Conservation (phyloP, 176 grass and related monocot species). For the Tillandsia fasciculata region DNA sequence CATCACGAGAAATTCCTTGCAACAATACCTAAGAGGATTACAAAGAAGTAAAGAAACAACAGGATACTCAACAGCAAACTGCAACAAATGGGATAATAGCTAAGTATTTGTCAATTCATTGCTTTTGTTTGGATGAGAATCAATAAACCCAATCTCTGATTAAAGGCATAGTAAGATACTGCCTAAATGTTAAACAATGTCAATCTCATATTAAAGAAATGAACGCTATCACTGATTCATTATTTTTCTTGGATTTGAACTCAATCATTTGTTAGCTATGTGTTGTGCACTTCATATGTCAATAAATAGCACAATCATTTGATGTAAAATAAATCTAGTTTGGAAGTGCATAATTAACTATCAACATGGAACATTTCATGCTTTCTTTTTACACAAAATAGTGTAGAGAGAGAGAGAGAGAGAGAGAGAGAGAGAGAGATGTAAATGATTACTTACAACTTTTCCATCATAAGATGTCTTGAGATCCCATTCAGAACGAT, state of each 20-base stretch:
- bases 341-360: too few relatives aligned
- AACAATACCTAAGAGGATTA: slow-evolving; percentile 43
- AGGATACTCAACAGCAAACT: not conserved
- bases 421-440: slow-evolving; percentile 9
- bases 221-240: not conserved
- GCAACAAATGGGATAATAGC: not conserved
- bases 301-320: too few relatives aligned
- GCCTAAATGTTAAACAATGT: not conserved
- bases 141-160: too few relatives aligned
- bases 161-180: too few relatives aligned
- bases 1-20: slow-evolving; percentile 71
- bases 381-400: too few relatives aligned
- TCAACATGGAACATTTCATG: too few relatives aligned
- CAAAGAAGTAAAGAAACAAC: not conserved
- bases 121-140: too few relatives aligned
- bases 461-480: slow-evolving; percentile 57
- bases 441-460: slow-evolving; percentile 59
- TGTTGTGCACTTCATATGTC: too few relatives aligned
- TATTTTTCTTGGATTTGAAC: too few relatives aligned
- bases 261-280: too few relatives aligned
- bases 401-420: not conserved
- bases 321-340: too few relatives aligned
- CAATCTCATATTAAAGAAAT: not conserved
- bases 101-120: too few relatives aligned
- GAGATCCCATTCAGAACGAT: slow-evolving; percentile 54